Conservation (phyloP, 2,329 filamentous ascomycete species). For the Raffaelea ambrosiae region DNA sequence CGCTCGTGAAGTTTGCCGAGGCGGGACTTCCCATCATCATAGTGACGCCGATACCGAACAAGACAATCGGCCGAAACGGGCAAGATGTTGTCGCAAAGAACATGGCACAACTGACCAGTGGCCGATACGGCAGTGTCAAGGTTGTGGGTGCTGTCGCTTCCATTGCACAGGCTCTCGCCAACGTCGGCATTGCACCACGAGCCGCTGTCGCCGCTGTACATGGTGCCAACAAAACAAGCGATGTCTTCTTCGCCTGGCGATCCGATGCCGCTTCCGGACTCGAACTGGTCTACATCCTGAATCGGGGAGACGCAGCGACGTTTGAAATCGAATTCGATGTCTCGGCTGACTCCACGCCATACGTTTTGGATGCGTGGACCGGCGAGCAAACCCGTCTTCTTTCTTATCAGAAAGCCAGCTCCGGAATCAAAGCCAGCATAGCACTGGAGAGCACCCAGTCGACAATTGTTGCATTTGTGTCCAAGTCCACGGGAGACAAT, state of each 20-base stretch:
- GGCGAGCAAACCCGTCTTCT: conserved; percentile 23
- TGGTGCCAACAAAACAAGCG: conserved; percentile 16
- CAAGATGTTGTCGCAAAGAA: conserved; percentile 18
- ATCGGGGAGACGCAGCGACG: conserved; percentile 9
- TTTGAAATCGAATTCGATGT: conserved; percentile 15
- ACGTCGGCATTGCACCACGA: not conserved
- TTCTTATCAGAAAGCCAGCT: conserved; percentile 4
- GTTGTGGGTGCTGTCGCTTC: not conserved
- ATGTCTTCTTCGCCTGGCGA: conserved; percentile 26
- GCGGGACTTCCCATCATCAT: conserved; percentile 16
- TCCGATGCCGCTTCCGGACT: conserved; percentile 15
- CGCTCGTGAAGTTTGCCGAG: conserved; percentile 12
- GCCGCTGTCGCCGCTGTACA: conserved; percentile 13
- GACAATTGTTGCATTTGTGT: conserved; percentile 6
- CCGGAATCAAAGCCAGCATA: conserved; percentile 4
- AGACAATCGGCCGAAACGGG: conserved; percentile 21
- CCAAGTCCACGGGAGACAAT: too few relatives aligned
- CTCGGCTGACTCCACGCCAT: conserved; percentile 1
- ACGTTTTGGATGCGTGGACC: conserved; percentile 31
- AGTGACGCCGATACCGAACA: conserved; percentile 7
- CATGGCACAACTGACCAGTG: conserved; percentile 7
- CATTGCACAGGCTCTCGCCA: not conserved
- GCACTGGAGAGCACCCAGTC: conserved; percentile 6
- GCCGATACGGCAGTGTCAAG: not conserved
- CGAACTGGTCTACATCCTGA: conserved; percentile 31